Conservation (phyloP, 176 grass and related monocot species). For the Tuctoria greenei region DNA sequence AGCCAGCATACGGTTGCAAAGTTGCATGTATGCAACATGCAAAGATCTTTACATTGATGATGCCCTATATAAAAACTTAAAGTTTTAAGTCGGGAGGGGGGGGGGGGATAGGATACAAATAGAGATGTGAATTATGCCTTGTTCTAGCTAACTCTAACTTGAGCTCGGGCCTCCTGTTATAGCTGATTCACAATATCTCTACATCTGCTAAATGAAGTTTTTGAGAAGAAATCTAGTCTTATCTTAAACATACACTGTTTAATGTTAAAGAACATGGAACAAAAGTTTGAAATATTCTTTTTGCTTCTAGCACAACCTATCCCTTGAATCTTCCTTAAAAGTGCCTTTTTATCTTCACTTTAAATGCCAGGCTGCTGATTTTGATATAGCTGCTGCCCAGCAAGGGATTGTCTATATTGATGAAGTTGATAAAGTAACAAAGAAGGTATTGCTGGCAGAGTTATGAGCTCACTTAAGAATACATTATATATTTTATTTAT, state of each 20-base stretch:
- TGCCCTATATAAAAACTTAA: not conserved
- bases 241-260: not conserved
- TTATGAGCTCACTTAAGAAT: not conserved
- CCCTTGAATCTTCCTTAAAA: not conserved
- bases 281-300: not conserved
- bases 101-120: too few species aligned
- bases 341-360: not conserved
- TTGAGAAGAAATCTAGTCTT: not conserved
- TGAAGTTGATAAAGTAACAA: slow-evolving; percentile 87
- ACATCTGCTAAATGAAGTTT: not conserved
- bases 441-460: slow-evolving; percentile 48
- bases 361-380: slow-evolving; percentile 60
- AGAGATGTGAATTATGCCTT: not conserved
- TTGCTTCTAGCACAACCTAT: not conserved
- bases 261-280: slow-evolving; percentile 2
- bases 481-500: not conserved
- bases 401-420: slow-evolving; percentile 80
- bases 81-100: too few species aligned
- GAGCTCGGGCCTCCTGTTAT: not conserved
- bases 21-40: not conserved
- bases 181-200: not conserved
- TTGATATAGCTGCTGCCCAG: slow-evolving; percentile 68
- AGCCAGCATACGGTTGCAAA: not conserved
- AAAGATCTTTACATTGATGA: not conserved
- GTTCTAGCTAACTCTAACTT: not conserved